Evolutionary conservation across 2,329 filamentous ascomycete genomes (phyloP).

Genomic region (Penicillium sp.): DNA sequence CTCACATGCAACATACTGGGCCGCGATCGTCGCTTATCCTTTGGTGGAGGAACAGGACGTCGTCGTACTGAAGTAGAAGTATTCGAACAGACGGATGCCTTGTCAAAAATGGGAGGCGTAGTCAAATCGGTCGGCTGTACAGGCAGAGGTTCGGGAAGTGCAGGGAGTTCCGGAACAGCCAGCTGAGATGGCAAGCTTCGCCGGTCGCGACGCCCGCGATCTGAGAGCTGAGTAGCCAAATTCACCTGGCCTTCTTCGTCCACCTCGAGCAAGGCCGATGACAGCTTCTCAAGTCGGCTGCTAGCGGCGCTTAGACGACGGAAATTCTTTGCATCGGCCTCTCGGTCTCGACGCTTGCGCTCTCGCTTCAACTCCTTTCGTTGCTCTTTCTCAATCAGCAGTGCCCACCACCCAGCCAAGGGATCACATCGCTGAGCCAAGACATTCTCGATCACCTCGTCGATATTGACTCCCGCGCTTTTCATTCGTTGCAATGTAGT

Average conservation of each 20-base stretch:
- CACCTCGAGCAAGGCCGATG: constrained; percentile 70
- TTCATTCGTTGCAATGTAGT: constrained; percentile 90
- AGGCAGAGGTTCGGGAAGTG: constrained; percentile 60
- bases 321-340: constrained; percentile 73
- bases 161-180: constrained; percentile 68
- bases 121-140: constrained; percentile 33
- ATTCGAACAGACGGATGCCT: constrained; percentile 63
- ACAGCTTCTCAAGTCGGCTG: constrained; percentile 75
- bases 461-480: constrained; percentile 87
- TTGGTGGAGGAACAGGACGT: constrained; percentile 76
- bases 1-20: constrained; percentile 85
- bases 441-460: constrained; percentile 91
- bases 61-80: constrained; percentile 65
- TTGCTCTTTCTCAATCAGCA: constrained; percentile 90
- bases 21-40: constrained; percentile 72
- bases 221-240: constrained; percentile 55
- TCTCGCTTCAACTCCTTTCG: constrained; percentile 77
- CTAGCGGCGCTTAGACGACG: constrained; percentile 84
- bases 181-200: constrained; percentile 64
- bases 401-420: constrained; percentile 91
- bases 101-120: constrained; percentile 64
- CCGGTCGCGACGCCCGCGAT: constrained; percentile 72
- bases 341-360: constrained; percentile 76
- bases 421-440: constrained; percentile 83
- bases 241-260: constrained; percentile 63